These are phyloP conservation scores for Ulmus americana DNA, from an alignment of 331 rosid genomes.

Conservation along the genomic window DNA sequence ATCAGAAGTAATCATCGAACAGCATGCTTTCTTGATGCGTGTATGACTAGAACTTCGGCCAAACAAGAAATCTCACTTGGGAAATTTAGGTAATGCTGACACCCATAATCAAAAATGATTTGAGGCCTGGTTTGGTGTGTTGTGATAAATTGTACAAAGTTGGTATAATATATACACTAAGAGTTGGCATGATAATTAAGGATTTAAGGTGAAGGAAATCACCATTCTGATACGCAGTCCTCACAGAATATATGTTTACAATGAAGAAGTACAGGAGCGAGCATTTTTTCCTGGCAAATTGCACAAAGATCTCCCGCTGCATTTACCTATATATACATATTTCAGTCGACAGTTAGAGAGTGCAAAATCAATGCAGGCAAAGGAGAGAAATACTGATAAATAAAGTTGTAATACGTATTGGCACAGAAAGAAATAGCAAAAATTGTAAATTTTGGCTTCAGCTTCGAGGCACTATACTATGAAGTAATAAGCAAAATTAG, in stretches of 20 bases:
- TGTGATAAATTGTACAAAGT: no score
- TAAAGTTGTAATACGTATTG: no score
- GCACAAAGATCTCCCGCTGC: slow-evolving; percentile 87
- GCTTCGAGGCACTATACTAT: no score
- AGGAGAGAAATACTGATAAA: background rate
- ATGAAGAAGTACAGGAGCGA: slow-evolving; percentile 70
- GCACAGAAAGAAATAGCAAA: no score
- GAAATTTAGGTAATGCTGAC: background rate
- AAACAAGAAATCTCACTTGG: background rate
- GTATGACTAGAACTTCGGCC: background rate
- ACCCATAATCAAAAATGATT: background rate
- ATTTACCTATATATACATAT: slow-evolving; percentile 43
- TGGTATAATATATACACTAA: background rate
- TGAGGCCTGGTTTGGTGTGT: background rate
- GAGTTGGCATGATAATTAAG: background rate
- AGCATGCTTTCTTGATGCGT: no score
- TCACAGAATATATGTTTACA: slow-evolving; percentile 90
- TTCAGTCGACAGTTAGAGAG: background rate
- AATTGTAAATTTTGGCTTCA: no score
- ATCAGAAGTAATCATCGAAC: no score
- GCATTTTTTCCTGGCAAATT: slow-evolving; percentile 96
- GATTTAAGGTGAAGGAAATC: slow-evolving; percentile 14
- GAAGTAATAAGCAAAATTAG: background rate
- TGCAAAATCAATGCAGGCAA: background rate
- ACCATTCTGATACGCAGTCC: slow-evolving; percentile 91